Base-by-base conservation (phyloP, 257 asterid genomes). In the Hygrophila difformis region DNA sequence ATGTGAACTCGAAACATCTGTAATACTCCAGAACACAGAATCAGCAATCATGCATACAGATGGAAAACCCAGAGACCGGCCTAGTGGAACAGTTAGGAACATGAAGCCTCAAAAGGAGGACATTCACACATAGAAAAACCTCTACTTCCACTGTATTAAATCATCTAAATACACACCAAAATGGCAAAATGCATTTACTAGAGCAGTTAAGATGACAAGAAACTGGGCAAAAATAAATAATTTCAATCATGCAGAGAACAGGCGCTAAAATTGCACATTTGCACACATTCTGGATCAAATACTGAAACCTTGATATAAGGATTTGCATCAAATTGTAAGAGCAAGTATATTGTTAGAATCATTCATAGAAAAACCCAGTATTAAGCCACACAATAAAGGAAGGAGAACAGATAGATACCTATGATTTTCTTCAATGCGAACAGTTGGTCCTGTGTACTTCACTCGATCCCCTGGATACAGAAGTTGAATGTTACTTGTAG, bases 401-500 rank as follows among this genome's bases (percentile, higher is more conserved):
- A 56, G 47, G 60, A 47, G 86, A n/a, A n/a, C n/a, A n/a, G n/a
- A n/a, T n/a, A n/a, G n/a, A n/a, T 48, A 91, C 99, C 91, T 91
- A 53, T 70, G 80, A 64, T 78, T 80, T 21, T 72, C 89, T 69
- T 75, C 82, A 56, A 69, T 37, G 60, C 47, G 47, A 56, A 67
- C 67, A 29, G 92, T 63, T 19, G 81, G 79, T 60, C 99, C 99
- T 44, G 59, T 68, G 68, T 91, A 91, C 71, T 82, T 86, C 60
- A 91, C 88, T 50, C 83, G 92, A 74, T 86, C 96, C 61, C 99
- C 99, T 91, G 79, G 56, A 35, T 66, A 64, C 38, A 70, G 56
- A 64, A 26, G 48, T 54, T 47, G 61, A 29, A 41, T 29, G 57
- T 56, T 37, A 57, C 49, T 13, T 29, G 13, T 31, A 38, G 37